Evolutionary conservation across 805 yeast species (phyloP), one percentile per base, ranked within the genome.

Genomic region (Myxozyma nipponensis): DNA sequence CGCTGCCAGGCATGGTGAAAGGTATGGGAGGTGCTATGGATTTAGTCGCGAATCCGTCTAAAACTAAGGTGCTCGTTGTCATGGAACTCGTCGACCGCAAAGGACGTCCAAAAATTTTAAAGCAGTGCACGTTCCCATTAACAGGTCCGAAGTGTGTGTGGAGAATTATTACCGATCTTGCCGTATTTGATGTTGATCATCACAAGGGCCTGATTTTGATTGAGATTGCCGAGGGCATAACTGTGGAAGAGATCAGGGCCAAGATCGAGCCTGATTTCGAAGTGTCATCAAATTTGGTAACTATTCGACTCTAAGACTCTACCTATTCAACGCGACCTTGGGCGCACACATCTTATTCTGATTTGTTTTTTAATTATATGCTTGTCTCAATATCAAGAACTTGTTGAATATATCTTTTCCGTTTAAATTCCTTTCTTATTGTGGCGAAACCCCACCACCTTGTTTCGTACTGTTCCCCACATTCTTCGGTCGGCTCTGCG

Each of bases 11-110:
- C 5, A 65, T 70, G 50, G 71, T 76, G 39, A 74, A 73, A 60
- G 79, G 79, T 18, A 76, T 75, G 75, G 79, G 79, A 23, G 79
- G 79, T 17, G 79, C 79, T 22, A 76, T 76, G 79, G 79, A 75
- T 58, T 68, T 76, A 22, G 78, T 74, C 4, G 70, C 77, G 4
- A 73, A 74, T 56, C 77, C 78, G 15, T 62, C 63, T 24, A 62
- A 68, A 32, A 76, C 79, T 3, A 64, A 66, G 46, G 78, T 76
- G 17, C 72, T 76, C 30, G 77, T 73, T 10, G 65, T 72, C 46
- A 75, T 74, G 67, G 78, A 76, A 50, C 79, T 76, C 57, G 68
- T 66, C 28, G 78, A 75, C 57, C 72, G 70, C 60, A 69, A 73
- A 59, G 78, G 78, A 25, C 62, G 70, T 34, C 66, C 78, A 7